Percentiles rank a stretch among this genome's conserved stretches.
Evolutionary conservation across 345 rosid genomes (phyloP).

Genomic region (Corchorus olitorius): DNA sequence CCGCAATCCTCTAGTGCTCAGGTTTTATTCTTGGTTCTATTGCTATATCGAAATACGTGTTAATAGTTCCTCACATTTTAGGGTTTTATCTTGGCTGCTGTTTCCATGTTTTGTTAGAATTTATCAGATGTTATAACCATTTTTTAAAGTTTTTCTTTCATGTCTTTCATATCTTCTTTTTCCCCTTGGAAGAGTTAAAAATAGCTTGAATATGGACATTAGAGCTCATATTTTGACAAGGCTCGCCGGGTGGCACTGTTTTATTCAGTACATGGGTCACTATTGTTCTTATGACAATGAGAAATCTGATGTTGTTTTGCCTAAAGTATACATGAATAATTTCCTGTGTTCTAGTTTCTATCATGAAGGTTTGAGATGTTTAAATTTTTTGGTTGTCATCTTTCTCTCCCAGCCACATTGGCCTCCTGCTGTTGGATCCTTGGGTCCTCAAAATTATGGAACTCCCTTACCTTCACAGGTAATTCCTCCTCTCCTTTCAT

Average conservation of each 20-base stretch:
- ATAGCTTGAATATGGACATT: background rate
- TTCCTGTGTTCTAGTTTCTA: conserved; percentile 2
- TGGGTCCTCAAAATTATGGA: conserved; percentile 38
- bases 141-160: background rate
- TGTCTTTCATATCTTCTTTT: background rate
- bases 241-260: background rate
- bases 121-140: background rate
- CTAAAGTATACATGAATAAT: background rate
- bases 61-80: background rate
- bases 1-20: conserved; percentile 67
- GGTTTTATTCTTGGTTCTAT: conserved; percentile 36
- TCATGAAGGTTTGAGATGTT: conserved; percentile 7
- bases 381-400: background rate
- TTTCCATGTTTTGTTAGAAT: background rate
- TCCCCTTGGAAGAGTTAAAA: background rate
- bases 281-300: background rate
- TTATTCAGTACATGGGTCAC: no score
- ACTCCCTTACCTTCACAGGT: conserved; percentile 31
- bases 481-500: background rate
- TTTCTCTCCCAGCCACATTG: conserved; percentile 30
- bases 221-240: background rate
- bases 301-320: background rate
- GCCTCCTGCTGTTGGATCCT: conserved; percentile 40
- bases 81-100: background rate
- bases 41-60: conserved; percentile 21